phyloP scores from a whole-genome alignment of 352 stramenopile species.

The Phytophthora pistaciae region DNA sequence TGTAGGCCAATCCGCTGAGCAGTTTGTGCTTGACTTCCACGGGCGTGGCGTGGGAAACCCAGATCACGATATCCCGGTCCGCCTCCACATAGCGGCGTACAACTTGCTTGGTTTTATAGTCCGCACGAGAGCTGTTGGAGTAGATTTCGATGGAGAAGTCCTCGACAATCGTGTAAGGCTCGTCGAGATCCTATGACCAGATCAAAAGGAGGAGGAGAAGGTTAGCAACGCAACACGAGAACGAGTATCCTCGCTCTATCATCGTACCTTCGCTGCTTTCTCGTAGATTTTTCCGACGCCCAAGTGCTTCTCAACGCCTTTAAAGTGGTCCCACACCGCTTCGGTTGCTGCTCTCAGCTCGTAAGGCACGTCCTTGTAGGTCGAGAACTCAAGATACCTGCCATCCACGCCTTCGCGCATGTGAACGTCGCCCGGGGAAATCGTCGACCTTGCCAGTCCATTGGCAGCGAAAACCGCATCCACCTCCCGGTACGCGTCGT shows the following conservation, averaged over 20 bases:
- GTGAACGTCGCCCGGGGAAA: conserved; percentile 27
- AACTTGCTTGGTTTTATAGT: conserved; percentile 66
- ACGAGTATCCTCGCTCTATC: not conserved
- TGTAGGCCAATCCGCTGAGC: conserved; percentile 43
- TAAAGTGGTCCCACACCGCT: conserved; percentile 36
- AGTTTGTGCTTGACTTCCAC: conserved; percentile 59
- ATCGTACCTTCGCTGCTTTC: conserved; percentile 34
- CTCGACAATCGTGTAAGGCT: conserved; percentile 68
- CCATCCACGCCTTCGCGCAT: conserved; percentile 28
- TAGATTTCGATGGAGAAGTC: conserved; percentile 63
- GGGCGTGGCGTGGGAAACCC: conserved; percentile 56
- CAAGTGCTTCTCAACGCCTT: conserved; percentile 40
- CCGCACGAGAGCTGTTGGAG: conserved; percentile 53
- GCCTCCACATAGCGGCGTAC: conserved; percentile 61
- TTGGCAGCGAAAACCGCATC: conserved; percentile 33
- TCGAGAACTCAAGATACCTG: conserved; percentile 35
- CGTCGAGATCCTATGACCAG: conserved; percentile 32
- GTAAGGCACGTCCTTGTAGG: conserved; percentile 31
- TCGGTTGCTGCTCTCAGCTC: conserved; percentile 14
- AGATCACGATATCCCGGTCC: conserved; percentile 69
- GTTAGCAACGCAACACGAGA: not conserved
- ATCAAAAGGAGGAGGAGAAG: not conserved
- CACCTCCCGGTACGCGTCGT: conserved; percentile 22
- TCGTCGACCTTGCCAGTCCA: conserved; percentile 19
- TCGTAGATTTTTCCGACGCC: conserved; percentile 36